These are phyloP conservation scores for Cyclotella kingstonii DNA, from an alignment of 108 stramenopile genomes.

Conservation along the genomic window DNA sequence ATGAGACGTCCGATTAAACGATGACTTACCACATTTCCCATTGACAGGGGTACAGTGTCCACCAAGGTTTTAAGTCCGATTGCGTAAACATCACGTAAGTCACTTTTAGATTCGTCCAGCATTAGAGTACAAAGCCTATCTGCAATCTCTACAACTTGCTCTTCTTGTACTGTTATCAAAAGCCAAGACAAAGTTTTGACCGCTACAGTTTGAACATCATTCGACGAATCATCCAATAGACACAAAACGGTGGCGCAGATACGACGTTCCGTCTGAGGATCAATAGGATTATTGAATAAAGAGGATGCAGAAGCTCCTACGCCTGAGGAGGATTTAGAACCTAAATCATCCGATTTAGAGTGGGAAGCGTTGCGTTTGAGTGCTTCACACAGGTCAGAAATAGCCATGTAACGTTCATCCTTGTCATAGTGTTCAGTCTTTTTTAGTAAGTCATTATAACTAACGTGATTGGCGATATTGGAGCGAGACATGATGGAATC, in stretches of 20 bases:
- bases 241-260: slow-evolving; percentile 91
- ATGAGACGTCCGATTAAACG: slow-evolving; percentile 75
- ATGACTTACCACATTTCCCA: slow-evolving; percentile 82
- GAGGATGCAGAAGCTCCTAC: slow-evolving; percentile 2
- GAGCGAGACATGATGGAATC: neutral
- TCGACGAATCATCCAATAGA: slow-evolving; percentile 90
- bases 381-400: slow-evolving; percentile 92
- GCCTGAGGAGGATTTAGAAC: no score
- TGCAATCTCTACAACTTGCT: slow-evolving; percentile 85
- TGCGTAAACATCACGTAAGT: slow-evolving; percentile 95
- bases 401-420: slow-evolving; percentile 99
- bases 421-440: slow-evolving; percentile 80
- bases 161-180: slow-evolving; percentile 92
- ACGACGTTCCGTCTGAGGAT: slow-evolving; percentile 78
- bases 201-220: slow-evolving; percentile 96
- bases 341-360: slow-evolving; percentile 13
- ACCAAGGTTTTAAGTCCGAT: slow-evolving; percentile 97
- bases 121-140: slow-evolving; percentile 92
- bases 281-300: slow-evolving; percentile 28
- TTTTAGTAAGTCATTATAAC: slow-evolving; percentile 65
- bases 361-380: slow-evolving; percentile 68
- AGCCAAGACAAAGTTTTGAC: slow-evolving; percentile 95
- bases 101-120: slow-evolving; percentile 85
- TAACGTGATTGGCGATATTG: slow-evolving; percentile 10
- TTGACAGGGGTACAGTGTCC: slow-evolving; percentile 81